phyloP scores from a whole-genome alignment of 495 filamentous ascomycete genomes.

The Immersiella caudata region DNA sequence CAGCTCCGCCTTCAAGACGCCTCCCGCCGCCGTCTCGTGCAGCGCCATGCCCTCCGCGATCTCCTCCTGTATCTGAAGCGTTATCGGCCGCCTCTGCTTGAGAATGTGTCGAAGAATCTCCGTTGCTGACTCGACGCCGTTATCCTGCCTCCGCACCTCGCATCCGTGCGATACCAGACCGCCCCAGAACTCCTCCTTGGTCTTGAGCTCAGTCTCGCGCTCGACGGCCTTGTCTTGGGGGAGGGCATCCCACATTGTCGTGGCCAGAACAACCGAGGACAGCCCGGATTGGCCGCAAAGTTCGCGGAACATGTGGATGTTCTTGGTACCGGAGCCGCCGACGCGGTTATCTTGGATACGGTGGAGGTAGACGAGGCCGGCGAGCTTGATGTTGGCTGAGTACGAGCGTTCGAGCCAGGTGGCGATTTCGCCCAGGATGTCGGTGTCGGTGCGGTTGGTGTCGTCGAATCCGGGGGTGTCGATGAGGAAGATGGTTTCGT shows the following conservation, averaged over 20 bases:
- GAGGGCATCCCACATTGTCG: conserved; percentile 48
- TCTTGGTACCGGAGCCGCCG: conserved; percentile 41
- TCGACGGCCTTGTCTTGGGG: conserved; percentile 2
- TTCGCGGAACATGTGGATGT: conserved; percentile 47
- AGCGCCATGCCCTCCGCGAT: conserved; percentile 19
- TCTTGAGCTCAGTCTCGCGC: conserved; percentile 21
- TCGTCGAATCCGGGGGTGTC: conserved; percentile 51
- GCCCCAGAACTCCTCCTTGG: conserved; percentile 25
- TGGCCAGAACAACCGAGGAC: conserved; percentile 45
- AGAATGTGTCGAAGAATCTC: conserved; percentile 10
- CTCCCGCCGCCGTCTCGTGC: conserved; percentile 22
- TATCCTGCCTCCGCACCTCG: conserved; percentile 15
- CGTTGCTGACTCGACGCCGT: conserved; percentile 1
- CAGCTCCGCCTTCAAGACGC: conserved; percentile 16
- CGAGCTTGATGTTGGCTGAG: conserved; percentile 14
- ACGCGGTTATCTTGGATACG: conserved; percentile 46
- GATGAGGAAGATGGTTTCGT: conserved; percentile 31
- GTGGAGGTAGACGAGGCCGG: conserved; percentile 51
- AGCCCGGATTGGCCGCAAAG: conserved; percentile 46
- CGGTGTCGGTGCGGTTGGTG: conserved; percentile 36
- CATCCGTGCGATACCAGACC: conserved; percentile 14
- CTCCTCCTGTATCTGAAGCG: conserved; percentile 23
- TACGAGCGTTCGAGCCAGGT: conserved; percentile 25
- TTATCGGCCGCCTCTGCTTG: neutral
- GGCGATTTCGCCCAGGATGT: conserved; percentile 43